Conservation (phyloP, 495 filamentous ascomycete species). For the Corynascus novoguineensis region DNA sequence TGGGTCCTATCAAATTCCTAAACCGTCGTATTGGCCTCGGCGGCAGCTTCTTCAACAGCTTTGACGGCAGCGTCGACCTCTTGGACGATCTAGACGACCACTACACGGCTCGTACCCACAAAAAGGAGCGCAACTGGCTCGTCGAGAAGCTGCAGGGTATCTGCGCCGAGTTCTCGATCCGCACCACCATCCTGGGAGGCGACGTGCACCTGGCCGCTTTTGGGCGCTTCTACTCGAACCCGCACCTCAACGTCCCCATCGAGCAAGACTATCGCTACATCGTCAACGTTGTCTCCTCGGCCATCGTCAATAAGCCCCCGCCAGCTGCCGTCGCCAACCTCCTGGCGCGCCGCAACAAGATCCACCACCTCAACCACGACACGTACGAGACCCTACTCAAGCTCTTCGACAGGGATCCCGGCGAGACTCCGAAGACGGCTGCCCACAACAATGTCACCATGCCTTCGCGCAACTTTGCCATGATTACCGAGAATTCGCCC, state of each 20-base stretch:
- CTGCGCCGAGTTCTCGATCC: slow-evolving; percentile 63
- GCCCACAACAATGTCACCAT: slow-evolving; percentile 76
- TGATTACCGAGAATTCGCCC: slow-evolving; percentile 64
- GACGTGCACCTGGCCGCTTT: slow-evolving; percentile 92
- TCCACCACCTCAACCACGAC: slow-evolving; percentile 78
- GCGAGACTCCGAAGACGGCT: slow-evolving; percentile 59
- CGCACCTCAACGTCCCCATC: slow-evolving; percentile 67
- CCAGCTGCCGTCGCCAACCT: slow-evolving; percentile 83
- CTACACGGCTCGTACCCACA: slow-evolving; percentile 89
- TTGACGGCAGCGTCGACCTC: slow-evolving; percentile 85
- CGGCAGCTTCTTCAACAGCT: slow-evolving; percentile 83
- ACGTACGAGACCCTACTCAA: slow-evolving; percentile 87
- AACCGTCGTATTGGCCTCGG: slow-evolving; percentile 86
- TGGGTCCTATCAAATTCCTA: slow-evolving; percentile 78
- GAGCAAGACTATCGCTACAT: slow-evolving; percentile 93
- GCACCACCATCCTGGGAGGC: slow-evolving; percentile 81
- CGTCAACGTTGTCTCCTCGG: slow-evolving; percentile 80
- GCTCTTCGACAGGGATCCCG: slow-evolving; percentile 80
- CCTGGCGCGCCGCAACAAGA: slow-evolving; percentile 78
- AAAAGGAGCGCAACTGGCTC: slow-evolving; percentile 72
- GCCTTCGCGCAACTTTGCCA: slow-evolving; percentile 84
- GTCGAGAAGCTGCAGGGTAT: slow-evolving; percentile 69
- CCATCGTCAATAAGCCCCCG: slow-evolving; percentile 90
- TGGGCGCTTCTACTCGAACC: slow-evolving; percentile 90
- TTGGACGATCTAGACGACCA: slow-evolving; percentile 94